Conservation (phyloP, 2,329 filamentous ascomycete genomes). For the Phialophora chinensis region DNA sequence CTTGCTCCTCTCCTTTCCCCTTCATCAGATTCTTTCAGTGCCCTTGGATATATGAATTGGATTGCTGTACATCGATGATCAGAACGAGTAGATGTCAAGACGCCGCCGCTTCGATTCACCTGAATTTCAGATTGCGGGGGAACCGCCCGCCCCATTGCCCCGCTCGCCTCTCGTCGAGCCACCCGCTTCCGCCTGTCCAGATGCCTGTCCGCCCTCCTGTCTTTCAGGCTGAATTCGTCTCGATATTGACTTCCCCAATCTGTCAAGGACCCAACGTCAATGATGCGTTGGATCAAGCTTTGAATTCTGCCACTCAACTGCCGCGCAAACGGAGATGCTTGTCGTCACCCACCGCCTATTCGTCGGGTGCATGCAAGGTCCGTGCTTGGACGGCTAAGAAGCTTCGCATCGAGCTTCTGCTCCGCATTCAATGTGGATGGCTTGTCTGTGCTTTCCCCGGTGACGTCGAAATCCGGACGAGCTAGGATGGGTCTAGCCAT, state of each 20-base stretch:
- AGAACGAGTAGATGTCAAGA: too few relatives aligned
- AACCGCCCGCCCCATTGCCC: background rate
- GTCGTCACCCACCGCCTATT: background rate
- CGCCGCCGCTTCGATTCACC: background rate
- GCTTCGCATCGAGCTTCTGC: background rate
- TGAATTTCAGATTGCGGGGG: background rate
- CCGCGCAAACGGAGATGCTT: background rate
- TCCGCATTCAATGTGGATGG: background rate
- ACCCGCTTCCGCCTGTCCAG: background rate
- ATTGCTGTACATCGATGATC: too few relatives aligned
- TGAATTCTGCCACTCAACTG: background rate
- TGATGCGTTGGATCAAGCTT: slow-evolving; percentile 2
- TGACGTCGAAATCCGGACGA: background rate
- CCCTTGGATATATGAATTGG: too few relatives aligned
- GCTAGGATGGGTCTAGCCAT: background rate
- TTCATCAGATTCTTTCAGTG: too few relatives aligned
- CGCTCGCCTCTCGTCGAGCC: background rate
- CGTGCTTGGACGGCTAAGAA: background rate
- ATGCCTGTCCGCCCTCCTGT: background rate
- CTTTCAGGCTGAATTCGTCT: background rate
- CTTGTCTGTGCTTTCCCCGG: background rate
- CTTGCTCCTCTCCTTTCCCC: too few relatives aligned
- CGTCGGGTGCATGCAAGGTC: background rate
- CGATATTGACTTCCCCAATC: background rate
- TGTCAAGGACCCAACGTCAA: background rate